phyloP scores from a whole-genome alignment of 768 basidiomycete species.

The Russula foetens region DNA sequence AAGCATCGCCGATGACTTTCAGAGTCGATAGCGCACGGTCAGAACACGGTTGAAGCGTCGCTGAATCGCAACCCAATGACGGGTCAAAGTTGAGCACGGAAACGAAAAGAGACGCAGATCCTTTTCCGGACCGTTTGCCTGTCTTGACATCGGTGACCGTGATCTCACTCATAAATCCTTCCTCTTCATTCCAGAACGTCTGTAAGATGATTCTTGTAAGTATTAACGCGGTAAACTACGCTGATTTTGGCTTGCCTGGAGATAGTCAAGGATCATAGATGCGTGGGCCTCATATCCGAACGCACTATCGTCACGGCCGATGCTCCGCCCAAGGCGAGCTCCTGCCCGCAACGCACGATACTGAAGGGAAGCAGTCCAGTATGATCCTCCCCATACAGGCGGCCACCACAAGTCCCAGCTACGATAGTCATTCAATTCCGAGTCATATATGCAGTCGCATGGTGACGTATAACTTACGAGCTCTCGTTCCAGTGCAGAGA shows the following conservation, averaged over 20 bases:
- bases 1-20: conserved; percentile 6
- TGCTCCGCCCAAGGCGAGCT: conserved; percentile 3
- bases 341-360: conserved; percentile 6
- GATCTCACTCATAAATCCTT: conserved; percentile 10
- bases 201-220: not conserved
- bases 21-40: conserved; percentile 9
- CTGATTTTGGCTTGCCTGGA: conserved; percentile 2
- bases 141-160: conserved; percentile 5
- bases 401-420: conserved; percentile 14
- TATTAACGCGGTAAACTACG: not conserved
- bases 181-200: conserved; percentile 14
- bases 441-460: not conserved
- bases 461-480: not conserved
- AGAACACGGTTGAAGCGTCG: conserved; percentile 13
- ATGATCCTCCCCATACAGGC: conserved; percentile 9
- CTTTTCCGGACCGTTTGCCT: conserved; percentile 9
- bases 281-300: not conserved
- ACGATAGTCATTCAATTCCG: not conserved
- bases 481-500: conserved; percentile 10
- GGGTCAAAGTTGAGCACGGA: conserved; percentile 15
- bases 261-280: conserved; percentile 10
- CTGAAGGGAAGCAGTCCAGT: conserved; percentile 11
- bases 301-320: not conserved
- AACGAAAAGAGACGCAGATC: not conserved
- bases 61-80: conserved; percentile 8